Evolutionary conservation across 345 rosid genomes (phyloP).

Genomic region (Camelina laxa): DNA sequence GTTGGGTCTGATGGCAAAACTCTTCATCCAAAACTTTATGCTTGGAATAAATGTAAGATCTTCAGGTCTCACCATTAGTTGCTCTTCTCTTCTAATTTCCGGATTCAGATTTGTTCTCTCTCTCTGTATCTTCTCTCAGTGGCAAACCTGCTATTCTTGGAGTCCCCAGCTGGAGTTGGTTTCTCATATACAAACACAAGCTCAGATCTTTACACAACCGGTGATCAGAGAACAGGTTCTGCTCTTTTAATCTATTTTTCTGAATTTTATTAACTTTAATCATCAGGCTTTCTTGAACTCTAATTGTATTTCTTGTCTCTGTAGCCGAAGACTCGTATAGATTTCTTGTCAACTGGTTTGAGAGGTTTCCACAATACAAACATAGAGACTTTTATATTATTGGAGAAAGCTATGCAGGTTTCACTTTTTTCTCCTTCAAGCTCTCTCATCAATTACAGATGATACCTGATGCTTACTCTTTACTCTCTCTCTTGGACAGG

Average conservation of each 20-base stretch:
- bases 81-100: not conserved
- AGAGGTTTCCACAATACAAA: slow-evolving; percentile 95
- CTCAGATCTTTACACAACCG: slow-evolving; percentile 81
- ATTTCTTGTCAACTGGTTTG: slow-evolving; percentile 85
- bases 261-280: not conserved
- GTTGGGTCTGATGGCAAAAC: slow-evolving; percentile 75
- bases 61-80: not conserved
- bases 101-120: slow-evolving; percentile 28
- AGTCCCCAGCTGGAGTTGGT: slow-evolving; percentile 98
- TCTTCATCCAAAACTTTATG: slow-evolving; percentile 68
- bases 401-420: slow-evolving; percentile 99
- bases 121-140: slow-evolving; percentile 48
- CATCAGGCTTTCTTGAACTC: slow-evolving; percentile 12
- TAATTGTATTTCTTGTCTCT: slow-evolving; percentile 24
- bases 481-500: slow-evolving; percentile 53
- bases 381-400: slow-evolving; percentile 88
- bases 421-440: not conserved
- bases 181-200: slow-evolving; percentile 85
- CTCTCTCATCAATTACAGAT: not conserved
- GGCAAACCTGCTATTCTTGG: slow-evolving; percentile 91
- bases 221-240: slow-evolving; percentile 89
- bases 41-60: slow-evolving; percentile 82
- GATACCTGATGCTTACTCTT: not conserved
- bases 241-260: slow-evolving; percentile 12
- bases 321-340: slow-evolving; percentile 86